Conservation (phyloP, 805 yeast species). For the Saccharomycopsis sp. region DNA sequence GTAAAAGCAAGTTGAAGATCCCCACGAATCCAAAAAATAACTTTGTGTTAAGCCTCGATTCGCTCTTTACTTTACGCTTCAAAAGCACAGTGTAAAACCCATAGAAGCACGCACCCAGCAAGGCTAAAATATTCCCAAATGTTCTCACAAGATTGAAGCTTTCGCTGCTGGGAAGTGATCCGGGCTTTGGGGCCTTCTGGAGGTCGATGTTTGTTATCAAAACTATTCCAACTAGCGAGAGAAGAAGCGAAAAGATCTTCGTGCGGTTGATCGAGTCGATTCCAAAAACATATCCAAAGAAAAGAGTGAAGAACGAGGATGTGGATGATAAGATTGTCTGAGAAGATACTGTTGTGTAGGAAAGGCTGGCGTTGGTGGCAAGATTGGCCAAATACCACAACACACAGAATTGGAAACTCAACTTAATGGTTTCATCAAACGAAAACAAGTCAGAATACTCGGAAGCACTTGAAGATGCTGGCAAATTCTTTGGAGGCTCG, state of each 20-base stretch:
- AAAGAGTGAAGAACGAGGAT: constrained; percentile 83
- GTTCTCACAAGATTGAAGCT: constrained; percentile 31
- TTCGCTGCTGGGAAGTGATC: constrained; percentile 14
- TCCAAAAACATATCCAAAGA: constrained; percentile 67
- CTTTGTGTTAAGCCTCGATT: constrained; percentile 72
- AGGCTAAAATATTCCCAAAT: constrained; percentile 73
- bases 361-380: constrained; percentile 78
- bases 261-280: constrained; percentile 61
- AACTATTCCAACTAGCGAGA: constrained; percentile 73
- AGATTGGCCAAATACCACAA: constrained; percentile 90
- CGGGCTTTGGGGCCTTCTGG: not conserved
- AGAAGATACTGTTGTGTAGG: constrained; percentile 87
- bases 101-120: constrained; percentile 81
- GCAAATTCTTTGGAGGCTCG: not conserved
- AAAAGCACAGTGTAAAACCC: constrained; percentile 86
- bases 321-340: constrained; percentile 93
- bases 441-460: constrained; percentile 30
- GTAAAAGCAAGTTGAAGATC: constrained; percentile 57
- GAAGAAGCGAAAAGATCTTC: constrained; percentile 62
- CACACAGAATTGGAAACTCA: constrained; percentile 76
- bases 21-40: constrained; percentile 96
- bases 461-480: not conserved
- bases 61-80: constrained; percentile 66
- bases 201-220: constrained; percentile 70
- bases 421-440: constrained; percentile 56